Base-by-base conservation (phyloP, 805 yeast genomes). In the Torulaspora delbrueckii region DNA sequence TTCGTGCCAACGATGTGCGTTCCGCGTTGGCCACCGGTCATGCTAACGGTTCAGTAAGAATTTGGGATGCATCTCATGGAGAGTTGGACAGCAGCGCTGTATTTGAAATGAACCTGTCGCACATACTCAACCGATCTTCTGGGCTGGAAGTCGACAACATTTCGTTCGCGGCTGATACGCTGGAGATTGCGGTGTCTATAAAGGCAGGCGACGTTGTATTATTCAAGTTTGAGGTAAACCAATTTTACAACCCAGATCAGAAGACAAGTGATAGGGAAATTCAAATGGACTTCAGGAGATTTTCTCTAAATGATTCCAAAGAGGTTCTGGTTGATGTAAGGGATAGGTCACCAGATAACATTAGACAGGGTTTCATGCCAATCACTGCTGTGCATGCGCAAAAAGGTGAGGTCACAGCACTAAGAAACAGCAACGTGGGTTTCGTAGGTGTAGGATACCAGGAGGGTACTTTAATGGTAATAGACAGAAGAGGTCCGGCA, bases 21-120 rank as follows among this genome's bases (percentile, higher is more conserved):
- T 77, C 82, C 3, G 77, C 77, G 9, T 69, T 90, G 34, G 81
- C 88, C 1, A 82, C 96, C 0, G 98, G 97, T 0, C 96, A 93
- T 59, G 77, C 81, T 28, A 84, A 84, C 61, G 98, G 97, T 0
- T 76, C 82, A 28, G 78, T 93, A 0, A 74, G 96, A 43, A 71
- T 91, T 8, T 82, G 89, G 81, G 96, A 91, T 66, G 82, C 88
- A 0, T 80, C 95, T 0, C 79, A 81, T 46, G 84, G 85, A 16
- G 96, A 86, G 50, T 57, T 81, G 5, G 80, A 75, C 46, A 81
- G 80, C 32, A 67, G 76, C 7, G 69, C 77, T 5, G 81, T 80
- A 3, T 68, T 84, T 52, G 86, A 82, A 51, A 73, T 83, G 30
- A 76, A 78, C 55, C 69, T 82, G 8, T 66, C 79, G 1, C 67